Percentiles rank a stretch among this genome's conserved stretches.
phyloP scores from a whole-genome alignment of 225 moss, liverwort and hornwort genomes.

The Ulota crispa region DNA sequence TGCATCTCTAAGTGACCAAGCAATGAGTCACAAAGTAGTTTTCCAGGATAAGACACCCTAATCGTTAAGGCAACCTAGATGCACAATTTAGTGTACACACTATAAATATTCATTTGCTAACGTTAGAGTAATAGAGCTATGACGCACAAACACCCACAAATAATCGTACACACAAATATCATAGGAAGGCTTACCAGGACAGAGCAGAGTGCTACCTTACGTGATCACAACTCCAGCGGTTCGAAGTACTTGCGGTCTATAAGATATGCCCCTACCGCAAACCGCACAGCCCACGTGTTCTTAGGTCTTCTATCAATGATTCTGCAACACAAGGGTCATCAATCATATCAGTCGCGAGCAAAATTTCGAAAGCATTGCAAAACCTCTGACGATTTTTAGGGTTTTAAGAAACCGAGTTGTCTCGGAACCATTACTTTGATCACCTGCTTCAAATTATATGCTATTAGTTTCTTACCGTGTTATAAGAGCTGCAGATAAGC shows the following conservation, averaged over 20 bases:
- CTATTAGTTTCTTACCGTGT: not conserved
- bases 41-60: no score
- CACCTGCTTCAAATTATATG: not conserved
- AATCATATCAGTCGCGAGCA: not conserved
- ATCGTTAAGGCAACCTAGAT: no score
- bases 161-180: not conserved
- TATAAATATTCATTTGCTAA: not conserved
- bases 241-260: conserved; percentile 94
- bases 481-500: not conserved
- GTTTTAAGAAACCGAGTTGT: not conserved
- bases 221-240: conserved; percentile 54
- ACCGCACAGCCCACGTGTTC: conserved; percentile 91
- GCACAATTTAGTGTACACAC: not conserved
- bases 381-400: not conserved
- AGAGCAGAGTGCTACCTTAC: conserved; percentile 11
- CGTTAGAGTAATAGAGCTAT: not conserved
- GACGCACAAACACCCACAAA: conserved; percentile 14
- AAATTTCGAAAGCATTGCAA: not conserved
- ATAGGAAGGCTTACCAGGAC: not conserved
- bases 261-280: conserved; percentile 88
- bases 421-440: not conserved
- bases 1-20: no score
- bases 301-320: conserved; percentile 92
- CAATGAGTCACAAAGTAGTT: no score
- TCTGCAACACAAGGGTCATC: conserved; percentile 39